Evolutionary conservation across 768 basidiomycete species (phyloP), one percentile per base, ranked within the genome.

Genomic region (Suillus alpinus): DNA sequence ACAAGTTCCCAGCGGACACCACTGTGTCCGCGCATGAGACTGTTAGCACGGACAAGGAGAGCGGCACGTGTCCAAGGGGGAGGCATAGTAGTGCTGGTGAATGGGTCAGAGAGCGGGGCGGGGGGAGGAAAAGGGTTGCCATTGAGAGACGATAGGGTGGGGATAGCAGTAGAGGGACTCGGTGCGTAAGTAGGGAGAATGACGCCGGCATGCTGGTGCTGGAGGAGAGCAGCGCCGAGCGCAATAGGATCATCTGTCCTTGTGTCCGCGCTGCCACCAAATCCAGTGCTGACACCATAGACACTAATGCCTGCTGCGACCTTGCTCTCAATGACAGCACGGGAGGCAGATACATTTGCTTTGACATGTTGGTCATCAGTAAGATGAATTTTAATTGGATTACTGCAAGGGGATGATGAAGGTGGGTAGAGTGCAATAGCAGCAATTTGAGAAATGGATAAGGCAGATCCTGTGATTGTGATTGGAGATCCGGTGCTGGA

Each of bases 31-130:
- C 93, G 87, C 58, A 93, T 86, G 46, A 95, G 84, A 4, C 91
- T 93, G 74, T 95, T 95, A 81, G 92, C 88, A 65, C 93, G 90
- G 66, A 95, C 81, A 10, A 93, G 75, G 67, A 95, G 92, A 1
- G 93, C 91, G 13, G 89, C 93, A 57, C 93, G 87, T 36, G 94
- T 92, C 90, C 94, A 94, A 2, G 90, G 78, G 61, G 91, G 87
- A 4, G 93, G 92, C 91, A 95, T 94, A 61, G 82, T 85, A 34
- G 83, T 82, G 12, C 86, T 83, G 12, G 81, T 74, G 13, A 88
- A 71, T 1, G 89, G 90, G 67, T 92, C 90, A 5, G 81, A 80
- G 47, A 93, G 85, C 9, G 92, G 91, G 0, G 92, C 78, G 12
- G 77, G 41, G 6, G 46, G 23, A 39, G 41, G 57, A 20, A 39